Evolutionary conservation across 805 yeast genomes (phyloP).

Genomic region (Monosporozyma yasuniensis): DNA sequence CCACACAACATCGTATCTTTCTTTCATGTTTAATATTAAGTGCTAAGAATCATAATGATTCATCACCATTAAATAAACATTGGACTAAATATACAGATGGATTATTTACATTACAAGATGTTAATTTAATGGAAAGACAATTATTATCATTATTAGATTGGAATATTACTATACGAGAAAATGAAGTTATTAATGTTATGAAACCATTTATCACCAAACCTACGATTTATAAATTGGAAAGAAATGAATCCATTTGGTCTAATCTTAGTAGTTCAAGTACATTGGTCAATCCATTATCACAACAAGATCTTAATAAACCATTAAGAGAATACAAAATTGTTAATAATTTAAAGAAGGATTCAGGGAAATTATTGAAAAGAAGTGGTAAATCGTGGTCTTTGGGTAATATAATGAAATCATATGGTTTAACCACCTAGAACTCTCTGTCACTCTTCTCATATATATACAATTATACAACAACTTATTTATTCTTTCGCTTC

Average conservation of each 20-base stretch:
- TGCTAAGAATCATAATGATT: constrained; percentile 67
- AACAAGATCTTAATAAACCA: constrained; percentile 5
- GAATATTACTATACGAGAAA: constrained; percentile 56
- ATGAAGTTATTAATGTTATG: constrained; percentile 57
- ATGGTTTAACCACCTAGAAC: not conserved
- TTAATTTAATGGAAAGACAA: constrained; percentile 74
- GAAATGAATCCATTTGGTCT: constrained; percentile 13
- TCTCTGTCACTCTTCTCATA: not conserved
- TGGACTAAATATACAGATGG: constrained; percentile 76
- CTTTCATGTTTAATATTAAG: constrained; percentile 66
- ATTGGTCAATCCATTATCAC: constrained; percentile 9
- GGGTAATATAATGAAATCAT: constrained; percentile 23
- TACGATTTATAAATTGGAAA: constrained; percentile 19
- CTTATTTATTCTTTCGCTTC: not conserved
- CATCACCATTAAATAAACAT: constrained; percentile 68
- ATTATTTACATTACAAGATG: constrained; percentile 54
- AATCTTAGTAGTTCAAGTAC: constrained; percentile 14
- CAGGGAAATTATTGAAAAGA: constrained; percentile 6
- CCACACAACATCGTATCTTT: constrained; percentile 69
- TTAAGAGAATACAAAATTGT: not conserved
- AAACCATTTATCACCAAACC: constrained; percentile 42
- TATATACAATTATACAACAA: not conserved
- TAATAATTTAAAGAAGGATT: not conserved
- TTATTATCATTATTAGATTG: constrained; percentile 56
- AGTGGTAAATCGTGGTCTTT: constrained; percentile 20